Evolutionary conservation across 129 eudicot genomes (phyloP).

Genomic region (Artemisia argyi): DNA sequence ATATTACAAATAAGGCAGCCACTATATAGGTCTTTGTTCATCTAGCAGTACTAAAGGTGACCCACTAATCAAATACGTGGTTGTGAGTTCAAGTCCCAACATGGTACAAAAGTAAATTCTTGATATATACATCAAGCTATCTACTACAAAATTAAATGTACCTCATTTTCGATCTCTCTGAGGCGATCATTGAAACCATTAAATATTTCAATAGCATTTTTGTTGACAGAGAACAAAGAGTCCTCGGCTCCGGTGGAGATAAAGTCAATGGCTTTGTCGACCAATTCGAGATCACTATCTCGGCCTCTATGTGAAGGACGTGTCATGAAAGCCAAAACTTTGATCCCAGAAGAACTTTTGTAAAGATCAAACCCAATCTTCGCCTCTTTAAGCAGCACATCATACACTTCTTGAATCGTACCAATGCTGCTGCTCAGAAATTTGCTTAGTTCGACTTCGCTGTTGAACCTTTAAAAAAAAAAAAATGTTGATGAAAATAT

Average conservation of each 20-base stretch:
- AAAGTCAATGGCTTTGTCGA: slow-evolving; percentile 22
- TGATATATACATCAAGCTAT: neutral
- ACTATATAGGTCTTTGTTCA: neutral
- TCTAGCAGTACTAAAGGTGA: no score
- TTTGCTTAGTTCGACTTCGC: neutral
- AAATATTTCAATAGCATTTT: slow-evolving; percentile 29
- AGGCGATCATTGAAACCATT: neutral
- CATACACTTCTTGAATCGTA: slow-evolving; percentile 21
- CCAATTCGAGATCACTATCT: neutral
- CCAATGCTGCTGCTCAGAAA: slow-evolving; percentile 28
- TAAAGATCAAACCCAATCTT: neutral
- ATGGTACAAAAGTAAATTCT: no score
- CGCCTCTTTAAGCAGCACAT: neutral
- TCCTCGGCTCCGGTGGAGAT: slow-evolving; percentile 29
- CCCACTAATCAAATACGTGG: no score
- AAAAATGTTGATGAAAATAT: no score
- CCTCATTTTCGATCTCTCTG: slow-evolving; percentile 8
- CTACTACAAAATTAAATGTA: neutral
- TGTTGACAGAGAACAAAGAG: slow-evolving; percentile 32
- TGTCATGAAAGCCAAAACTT: slow-evolving; percentile 25
- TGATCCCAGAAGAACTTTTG: slow-evolving; percentile 7
- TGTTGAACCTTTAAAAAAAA: no score
- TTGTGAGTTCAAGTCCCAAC: no score
- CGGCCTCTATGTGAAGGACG: neutral
- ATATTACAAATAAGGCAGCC: neutral